Evolutionary conservation across 441 rosid genomes (phyloP), one percentile per base, ranked within the genome.

Genomic region (Adansonia gregorii): DNA sequence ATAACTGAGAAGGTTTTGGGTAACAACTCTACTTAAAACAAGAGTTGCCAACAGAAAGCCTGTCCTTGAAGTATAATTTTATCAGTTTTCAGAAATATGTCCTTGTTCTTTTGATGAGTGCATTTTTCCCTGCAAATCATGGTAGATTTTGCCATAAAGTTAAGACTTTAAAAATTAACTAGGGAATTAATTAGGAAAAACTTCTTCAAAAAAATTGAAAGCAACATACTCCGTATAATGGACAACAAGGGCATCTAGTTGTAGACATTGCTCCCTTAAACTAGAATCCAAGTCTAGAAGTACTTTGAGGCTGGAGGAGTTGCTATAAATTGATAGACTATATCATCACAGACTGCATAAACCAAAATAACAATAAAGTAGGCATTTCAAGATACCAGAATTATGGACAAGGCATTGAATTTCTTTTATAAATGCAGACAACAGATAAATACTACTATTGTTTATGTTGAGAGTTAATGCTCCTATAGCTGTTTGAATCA

Each of bases 401-500:
- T 72, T n/a, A 51, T 52, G 75, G 49, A 46, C 39, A 67, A 51
- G 63, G 41, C 35, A 59, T 19, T 55, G 52, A 19, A 64, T 68
- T 73, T 83, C 63, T 61, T 58, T 67, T 58, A 74, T 27, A 46
- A 54, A 76, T 65, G 39, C 71, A 69, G 77, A 55, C 71, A 70
- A 64, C 41, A 75, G 17, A 80, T 39, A 10, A 54, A 54, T 86
- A 39, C n/a, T 56, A 92, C 94, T 93, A 79, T 90, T 86, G 68
- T 85, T 90, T 72, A 89, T 83, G 59, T 84, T 89, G 78, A 92
- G 93, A 61, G 89, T 85, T 77, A 92, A 87, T 80, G 94, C 94
- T 69, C 88, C 93, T 74, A 92, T 88, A 84, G 93, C 97, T 64
- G 90, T 86, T 87, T 85, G 94, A 73, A 92, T 90, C 97, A 92